A percentile compares a stretch with the other conserved stretches of the same genome.
Conservation (phyloP, 257 asterid species). For the Nicotiana otophora region DNA sequence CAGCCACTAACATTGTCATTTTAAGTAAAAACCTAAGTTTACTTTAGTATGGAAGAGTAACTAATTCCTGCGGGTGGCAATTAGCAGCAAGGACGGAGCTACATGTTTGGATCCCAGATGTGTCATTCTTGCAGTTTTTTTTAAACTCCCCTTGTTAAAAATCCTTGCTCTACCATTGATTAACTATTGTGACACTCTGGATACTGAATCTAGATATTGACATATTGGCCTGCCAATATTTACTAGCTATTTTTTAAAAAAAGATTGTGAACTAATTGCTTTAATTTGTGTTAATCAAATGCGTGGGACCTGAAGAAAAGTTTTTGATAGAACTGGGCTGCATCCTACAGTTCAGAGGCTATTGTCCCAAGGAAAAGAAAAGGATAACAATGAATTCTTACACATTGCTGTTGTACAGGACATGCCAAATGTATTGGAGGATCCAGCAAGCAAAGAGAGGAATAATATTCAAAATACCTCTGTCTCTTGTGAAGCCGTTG, state of each 20-base stretch:
- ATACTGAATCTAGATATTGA: neutral
- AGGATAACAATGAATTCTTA: constrained; percentile 19
- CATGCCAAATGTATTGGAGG: constrained; percentile 27
- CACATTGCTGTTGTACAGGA: constrained; percentile 27
- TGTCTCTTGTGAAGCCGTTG: constrained; percentile 14
- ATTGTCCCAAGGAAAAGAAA: constrained; percentile 30
- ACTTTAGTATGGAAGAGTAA: neutral
- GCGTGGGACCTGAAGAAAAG: constrained; percentile 21
- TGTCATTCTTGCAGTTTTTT: too few relatives aligned
- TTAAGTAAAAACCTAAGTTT: neutral
- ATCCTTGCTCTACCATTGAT: neutral
- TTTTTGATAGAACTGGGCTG: constrained; percentile 21
- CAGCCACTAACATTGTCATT: neutral
- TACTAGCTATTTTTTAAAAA: neutral
- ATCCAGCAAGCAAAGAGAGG: constrained; percentile 27
- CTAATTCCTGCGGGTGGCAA: neutral
- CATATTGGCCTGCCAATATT: neutral
- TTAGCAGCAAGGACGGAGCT: too few relatives aligned
- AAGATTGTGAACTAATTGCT: neutral
- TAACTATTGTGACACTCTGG: neutral
- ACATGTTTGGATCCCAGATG: too few relatives aligned
- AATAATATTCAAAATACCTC: constrained; percentile 6
- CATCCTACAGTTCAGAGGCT: constrained; percentile 22
- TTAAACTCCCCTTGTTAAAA: too few relatives aligned
- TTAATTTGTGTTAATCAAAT: neutral